phyloP scores from a whole-genome alignment of 2,329 filamentous ascomycete genomes.

The Venturia oleaginea region DNA sequence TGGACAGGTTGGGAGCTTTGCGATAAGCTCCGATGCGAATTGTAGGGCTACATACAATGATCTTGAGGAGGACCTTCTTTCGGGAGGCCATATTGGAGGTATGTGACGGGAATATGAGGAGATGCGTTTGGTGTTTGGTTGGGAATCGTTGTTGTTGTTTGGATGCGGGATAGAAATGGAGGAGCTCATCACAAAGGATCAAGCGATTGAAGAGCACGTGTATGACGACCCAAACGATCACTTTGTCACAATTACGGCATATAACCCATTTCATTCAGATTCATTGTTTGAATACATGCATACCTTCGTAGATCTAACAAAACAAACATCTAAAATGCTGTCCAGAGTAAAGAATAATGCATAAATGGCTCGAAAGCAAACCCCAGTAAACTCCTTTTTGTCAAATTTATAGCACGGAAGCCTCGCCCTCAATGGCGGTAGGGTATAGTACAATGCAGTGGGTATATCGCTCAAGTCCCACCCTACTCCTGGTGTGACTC shows the following conservation, averaged over 20 bases:
- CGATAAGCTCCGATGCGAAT: conserved; percentile 16
- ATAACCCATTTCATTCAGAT: not conserved
- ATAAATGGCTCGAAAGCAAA: not conserved
- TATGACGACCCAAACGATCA: not conserved
- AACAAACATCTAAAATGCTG: not conserved
- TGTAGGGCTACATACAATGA: conserved; percentile 32
- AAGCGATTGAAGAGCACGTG: not conserved
- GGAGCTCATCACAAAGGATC: not conserved
- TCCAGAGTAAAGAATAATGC: not conserved
- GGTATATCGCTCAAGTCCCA: not conserved
- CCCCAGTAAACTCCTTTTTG: not conserved
- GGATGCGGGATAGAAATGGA: not conserved
- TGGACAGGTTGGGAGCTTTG: conserved; percentile 9
- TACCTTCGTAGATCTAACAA: not conserved
- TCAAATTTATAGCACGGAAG: not conserved
- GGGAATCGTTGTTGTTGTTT: not conserved
- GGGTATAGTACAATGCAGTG: conserved; percentile 6
- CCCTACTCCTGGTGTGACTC: not conserved
- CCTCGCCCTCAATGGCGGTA: not conserved
- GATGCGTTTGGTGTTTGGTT: not conserved
- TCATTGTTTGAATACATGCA: not conserved
- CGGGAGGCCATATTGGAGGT: conserved; percentile 55
- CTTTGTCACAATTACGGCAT: not conserved
- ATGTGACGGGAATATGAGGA: not conserved
- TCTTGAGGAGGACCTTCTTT: conserved; percentile 89